phyloP scores from a whole-genome alignment of 2,329 filamentous ascomycete species.

The Talaromyces rugulosus region DNA sequence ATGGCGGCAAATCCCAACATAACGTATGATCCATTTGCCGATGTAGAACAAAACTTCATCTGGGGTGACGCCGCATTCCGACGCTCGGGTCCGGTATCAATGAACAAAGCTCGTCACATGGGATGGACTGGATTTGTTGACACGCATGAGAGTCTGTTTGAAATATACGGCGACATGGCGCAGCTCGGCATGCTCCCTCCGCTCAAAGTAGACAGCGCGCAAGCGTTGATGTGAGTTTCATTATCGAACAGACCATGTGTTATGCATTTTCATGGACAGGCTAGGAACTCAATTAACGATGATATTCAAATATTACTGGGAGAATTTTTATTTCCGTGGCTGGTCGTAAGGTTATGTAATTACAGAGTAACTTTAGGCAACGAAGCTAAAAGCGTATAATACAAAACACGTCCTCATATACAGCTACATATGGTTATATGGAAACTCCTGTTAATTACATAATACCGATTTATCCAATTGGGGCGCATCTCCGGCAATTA shows the following conservation, averaged over 20 bases:
- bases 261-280: too few species aligned
- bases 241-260: background rate
- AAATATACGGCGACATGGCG: background rate
- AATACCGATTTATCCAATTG: background rate
- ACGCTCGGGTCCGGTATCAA: background rate
- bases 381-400: background rate
- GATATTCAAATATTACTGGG: background rate
- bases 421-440: background rate
- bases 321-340: background rate
- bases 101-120: background rate
- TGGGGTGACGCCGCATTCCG: background rate
- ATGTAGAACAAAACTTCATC: background rate
- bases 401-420: background rate
- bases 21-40: background rate
- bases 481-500: background rate
- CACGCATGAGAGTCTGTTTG: background rate
- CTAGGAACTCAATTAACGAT: background rate
- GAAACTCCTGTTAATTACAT: background rate
- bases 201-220: background rate
- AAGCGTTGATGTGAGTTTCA: background rate
- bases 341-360: background rate
- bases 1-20: background rate
- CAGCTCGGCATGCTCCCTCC: background rate
- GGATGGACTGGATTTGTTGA: background rate
- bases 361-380: background rate